Percentiles rank a stretch among this genome's conserved stretches.
Evolutionary conservation across 495 filamentous ascomycete genomes (phyloP).

Genomic region (Aspergillus funiculosus): DNA sequence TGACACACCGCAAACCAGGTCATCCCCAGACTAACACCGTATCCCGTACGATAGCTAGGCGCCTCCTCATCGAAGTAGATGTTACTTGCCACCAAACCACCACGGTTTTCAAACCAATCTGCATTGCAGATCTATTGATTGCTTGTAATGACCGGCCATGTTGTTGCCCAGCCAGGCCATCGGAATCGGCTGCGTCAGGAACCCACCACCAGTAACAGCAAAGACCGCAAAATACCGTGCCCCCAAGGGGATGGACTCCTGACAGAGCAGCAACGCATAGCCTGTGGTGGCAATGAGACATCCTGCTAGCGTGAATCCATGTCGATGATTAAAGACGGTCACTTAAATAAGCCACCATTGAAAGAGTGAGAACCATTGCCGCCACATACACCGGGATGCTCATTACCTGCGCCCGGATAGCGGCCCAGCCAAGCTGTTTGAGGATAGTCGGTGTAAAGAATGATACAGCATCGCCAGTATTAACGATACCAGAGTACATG

Average conservation of each 20-base stretch:
- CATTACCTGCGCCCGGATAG: conserved; percentile 46
- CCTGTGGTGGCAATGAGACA: conserved; percentile 44
- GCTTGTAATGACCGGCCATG: conserved; percentile 54
- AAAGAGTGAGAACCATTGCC: conserved; percentile 41
- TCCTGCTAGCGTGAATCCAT: conserved; percentile 46
- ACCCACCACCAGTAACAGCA: conserved; percentile 43
- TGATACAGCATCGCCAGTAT: conserved; percentile 44
- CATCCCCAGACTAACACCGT: conserved; percentile 43
- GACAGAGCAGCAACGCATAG: conserved; percentile 45
- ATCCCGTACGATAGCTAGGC: conserved; percentile 47
- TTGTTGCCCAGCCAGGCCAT: conserved; percentile 52
- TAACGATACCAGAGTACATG: conserved; percentile 47
- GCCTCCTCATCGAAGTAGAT: conserved; percentile 45
- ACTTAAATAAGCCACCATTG: conserved; percentile 39
- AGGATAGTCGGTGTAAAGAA: conserved; percentile 56
- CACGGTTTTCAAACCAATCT: conserved; percentile 50
- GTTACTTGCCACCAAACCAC: conserved; percentile 50
- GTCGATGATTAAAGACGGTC: conserved; percentile 47
- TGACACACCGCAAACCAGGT: conserved; percentile 43
- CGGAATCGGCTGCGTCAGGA: conserved; percentile 39
- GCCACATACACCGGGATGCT: conserved; percentile 54
- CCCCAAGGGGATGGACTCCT: conserved; percentile 28
- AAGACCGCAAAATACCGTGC: conserved; percentile 49
- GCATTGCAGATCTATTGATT: conserved; percentile 45
- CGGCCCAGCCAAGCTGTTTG: conserved; percentile 50